Evolutionary conservation across 1,284 basidiomycete species (phyloP).

Genomic region (Sporisorium exsertum): DNA sequence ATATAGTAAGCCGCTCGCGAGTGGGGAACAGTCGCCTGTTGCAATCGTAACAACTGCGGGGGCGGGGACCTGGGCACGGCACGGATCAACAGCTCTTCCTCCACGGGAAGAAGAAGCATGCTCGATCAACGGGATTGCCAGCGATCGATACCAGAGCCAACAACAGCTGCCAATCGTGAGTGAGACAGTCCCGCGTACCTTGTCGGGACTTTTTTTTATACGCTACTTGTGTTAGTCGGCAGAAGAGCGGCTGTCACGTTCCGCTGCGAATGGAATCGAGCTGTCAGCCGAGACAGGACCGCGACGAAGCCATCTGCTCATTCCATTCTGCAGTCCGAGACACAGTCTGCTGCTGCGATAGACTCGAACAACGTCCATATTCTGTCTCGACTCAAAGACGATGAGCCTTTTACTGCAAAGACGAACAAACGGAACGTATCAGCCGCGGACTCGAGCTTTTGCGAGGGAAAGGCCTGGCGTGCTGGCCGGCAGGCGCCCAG

Average conservation of each 20-base stretch:
- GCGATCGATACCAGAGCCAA: slow-evolving; percentile 1
- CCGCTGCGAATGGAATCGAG: slow-evolving; percentile 5
- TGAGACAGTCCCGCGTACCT: neutral
- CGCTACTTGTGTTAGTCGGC: neutral
- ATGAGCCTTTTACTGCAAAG: neutral
- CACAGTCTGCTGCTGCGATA: neutral
- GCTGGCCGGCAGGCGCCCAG: neutral
- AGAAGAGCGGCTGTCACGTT: slow-evolving; percentile 1
- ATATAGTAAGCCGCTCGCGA: neutral
- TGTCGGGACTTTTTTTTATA: neutral
- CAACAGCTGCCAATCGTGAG: neutral
- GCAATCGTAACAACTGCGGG: too few relatives aligned
- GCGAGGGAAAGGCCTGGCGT: too few relatives aligned
- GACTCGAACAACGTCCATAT: neutral
- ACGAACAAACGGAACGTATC: neutral
- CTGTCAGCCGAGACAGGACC: neutral
- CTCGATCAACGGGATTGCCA: neutral
- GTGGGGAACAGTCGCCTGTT: neutral
- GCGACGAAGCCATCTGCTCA: neutral
- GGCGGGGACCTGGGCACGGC: too few relatives aligned
- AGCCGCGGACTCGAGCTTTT: too few relatives aligned
- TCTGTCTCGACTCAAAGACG: neutral
- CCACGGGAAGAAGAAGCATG: neutral
- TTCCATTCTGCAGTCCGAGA: neutral
- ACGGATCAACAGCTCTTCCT: neutral